Percentiles rank a stretch among this genome's conserved stretches.
Evolutionary conservation across 1,139 yeast genomes (phyloP).

Genomic region (Yamadazyma atmosphaerica): DNA sequence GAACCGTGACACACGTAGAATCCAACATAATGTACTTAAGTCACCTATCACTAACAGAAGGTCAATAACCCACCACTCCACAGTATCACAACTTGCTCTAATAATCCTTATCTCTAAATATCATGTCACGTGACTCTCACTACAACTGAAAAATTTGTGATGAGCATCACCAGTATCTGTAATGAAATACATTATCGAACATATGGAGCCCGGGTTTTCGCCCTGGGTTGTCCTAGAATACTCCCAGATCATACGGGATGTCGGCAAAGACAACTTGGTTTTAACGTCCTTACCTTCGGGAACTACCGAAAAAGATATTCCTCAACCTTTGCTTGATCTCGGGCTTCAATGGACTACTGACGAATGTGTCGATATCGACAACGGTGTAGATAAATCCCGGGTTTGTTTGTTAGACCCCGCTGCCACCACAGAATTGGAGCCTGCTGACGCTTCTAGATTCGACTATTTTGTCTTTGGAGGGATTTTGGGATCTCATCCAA

Average conservation of each 20-base stretch:
- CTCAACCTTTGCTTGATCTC: constrained; percentile 54
- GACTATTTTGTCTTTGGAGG: constrained; percentile 96
- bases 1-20: background rate
- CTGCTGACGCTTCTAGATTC: constrained; percentile 62
- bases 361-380: constrained; percentile 56
- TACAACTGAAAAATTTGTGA: background rate
- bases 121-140: background rate
- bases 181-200: constrained; percentile 95
- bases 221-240: constrained; percentile 95
- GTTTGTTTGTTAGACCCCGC: constrained; percentile 90
- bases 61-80: too few relatives aligned
- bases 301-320: constrained; percentile 66
- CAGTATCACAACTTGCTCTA: too few relatives aligned
- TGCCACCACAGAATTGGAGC: constrained; percentile 70
- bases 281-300: constrained; percentile 73
- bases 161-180: constrained; percentile 4
- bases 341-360: constrained; percentile 83
- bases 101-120: too few relatives aligned
- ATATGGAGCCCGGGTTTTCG: constrained; percentile 96
- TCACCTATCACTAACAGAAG: too few relatives aligned
- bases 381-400: constrained; percentile 44
- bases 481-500: constrained; percentile 94
- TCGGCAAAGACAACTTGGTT: constrained; percentile 73
- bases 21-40: too few relatives aligned
- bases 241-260: constrained; percentile 75